phyloP scores from a whole-genome alignment of 176 grass and related monocot genomes.

The Paspalum vaginatum region DNA sequence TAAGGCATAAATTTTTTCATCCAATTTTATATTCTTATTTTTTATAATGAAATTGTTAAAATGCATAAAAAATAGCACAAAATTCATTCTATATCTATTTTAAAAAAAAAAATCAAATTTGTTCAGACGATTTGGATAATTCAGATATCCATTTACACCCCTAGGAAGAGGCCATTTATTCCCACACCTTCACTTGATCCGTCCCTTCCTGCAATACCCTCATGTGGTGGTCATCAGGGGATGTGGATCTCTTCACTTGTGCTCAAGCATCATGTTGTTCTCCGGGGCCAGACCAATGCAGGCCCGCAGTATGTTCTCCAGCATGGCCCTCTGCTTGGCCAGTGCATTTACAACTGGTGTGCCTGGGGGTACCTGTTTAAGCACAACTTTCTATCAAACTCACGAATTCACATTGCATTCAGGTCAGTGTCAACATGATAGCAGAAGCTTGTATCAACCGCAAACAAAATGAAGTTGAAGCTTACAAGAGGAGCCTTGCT shows the following conservation, averaged over 20 bases:
- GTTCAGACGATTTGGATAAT: too few species aligned
- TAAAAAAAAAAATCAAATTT: too few species aligned
- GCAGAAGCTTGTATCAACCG: neutral
- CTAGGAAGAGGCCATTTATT: neutral
- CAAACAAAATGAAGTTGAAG: neutral
- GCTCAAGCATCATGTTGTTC: conserved; percentile 88
- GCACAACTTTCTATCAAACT: neutral
- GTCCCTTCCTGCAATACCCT: neutral
- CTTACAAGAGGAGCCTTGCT: conserved; percentile 90
- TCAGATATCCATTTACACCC: too few species aligned
- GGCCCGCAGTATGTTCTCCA: conserved; percentile 85
- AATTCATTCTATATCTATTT: too few species aligned
- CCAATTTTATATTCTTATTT: too few species aligned
- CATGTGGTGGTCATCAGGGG: neutral
- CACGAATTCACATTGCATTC: neutral
- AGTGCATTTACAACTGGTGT: conserved; percentile 91
- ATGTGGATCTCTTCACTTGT: conserved; percentile 56
- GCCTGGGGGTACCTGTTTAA: conserved; percentile 75
- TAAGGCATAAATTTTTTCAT: too few species aligned
- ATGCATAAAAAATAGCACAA: too few species aligned
- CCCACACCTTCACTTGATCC: neutral
- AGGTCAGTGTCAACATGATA: neutral
- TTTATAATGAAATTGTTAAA: too few species aligned
- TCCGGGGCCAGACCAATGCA: conserved; percentile 78
- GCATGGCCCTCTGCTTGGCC: conserved; percentile 78